Evolutionary conservation across 1,139 yeast species (phyloP).

Genomic region (Candida tetrigidarum): DNA sequence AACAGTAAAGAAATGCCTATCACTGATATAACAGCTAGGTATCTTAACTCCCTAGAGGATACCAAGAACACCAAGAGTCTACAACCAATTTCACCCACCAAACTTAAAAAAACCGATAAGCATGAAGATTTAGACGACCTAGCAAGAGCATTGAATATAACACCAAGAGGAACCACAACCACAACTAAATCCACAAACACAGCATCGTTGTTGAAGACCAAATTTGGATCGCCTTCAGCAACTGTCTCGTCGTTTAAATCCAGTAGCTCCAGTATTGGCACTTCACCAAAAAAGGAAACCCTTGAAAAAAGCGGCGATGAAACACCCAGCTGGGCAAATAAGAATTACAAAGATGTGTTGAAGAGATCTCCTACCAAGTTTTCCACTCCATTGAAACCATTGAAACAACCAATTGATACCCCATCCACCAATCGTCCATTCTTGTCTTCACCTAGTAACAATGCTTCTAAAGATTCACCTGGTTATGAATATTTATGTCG

Average conservation of each 20-base stretch:
- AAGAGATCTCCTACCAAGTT: constrained; percentile 20
- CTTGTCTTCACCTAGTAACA: constrained; percentile 33
- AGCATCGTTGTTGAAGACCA: constrained; percentile 34
- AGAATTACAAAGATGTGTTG: constrained; percentile 22
- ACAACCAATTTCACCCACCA: constrained; percentile 24
- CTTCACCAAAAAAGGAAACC: constrained; percentile 22
- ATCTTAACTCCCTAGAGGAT: constrained; percentile 36
- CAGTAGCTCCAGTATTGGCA: constrained; percentile 25
- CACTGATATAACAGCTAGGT: constrained; percentile 35
- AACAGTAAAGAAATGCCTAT: too few relatives aligned
- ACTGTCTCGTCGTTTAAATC: constrained; percentile 48
- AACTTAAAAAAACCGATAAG: constrained; percentile 17
- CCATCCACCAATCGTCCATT: constrained; percentile 21
- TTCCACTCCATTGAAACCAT: constrained; percentile 18
- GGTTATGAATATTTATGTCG: constrained; percentile 88
- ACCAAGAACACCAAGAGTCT: constrained; percentile 21
- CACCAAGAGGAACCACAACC: constrained; percentile 18
- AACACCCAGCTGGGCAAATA: constrained; percentile 29
- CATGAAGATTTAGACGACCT: constrained; percentile 42
- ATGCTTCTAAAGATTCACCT: constrained; percentile 35
- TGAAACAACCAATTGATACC: constrained; percentile 21
- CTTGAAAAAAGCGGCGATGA: constrained; percentile 21
- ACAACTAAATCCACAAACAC: constrained; percentile 28
- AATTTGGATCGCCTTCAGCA: constrained; percentile 49
- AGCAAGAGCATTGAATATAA: constrained; percentile 41